Evolutionary conservation across 352 stramenopile species (phyloP).

Genomic region (Phytophthora niederhauseri): DNA sequence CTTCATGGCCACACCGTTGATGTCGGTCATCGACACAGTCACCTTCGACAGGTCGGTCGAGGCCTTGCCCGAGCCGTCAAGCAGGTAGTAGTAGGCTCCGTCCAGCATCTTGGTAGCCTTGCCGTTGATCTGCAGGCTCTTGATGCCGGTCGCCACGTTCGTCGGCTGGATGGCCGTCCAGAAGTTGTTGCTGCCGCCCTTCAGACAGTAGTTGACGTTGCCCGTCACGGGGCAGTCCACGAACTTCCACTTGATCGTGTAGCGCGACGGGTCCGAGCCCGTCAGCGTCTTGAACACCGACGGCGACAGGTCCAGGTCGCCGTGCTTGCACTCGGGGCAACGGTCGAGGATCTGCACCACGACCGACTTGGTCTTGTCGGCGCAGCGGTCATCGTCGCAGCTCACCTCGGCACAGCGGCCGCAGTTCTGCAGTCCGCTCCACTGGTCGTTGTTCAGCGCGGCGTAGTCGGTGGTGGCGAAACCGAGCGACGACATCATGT

Average conservation of each 20-base stretch:
- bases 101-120: conserved; percentile 60
- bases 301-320: conserved; percentile 41
- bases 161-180: conserved; percentile 47
- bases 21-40: conserved; percentile 50
- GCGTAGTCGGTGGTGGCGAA: conserved; percentile 47
- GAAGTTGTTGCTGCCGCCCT: conserved; percentile 35
- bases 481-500: conserved; percentile 29
- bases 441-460: conserved; percentile 64
- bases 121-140: conserved; percentile 43
- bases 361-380: conserved; percentile 37
- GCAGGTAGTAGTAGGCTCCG: conserved; percentile 66
- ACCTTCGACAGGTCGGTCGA: conserved; percentile 41
- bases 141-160: conserved; percentile 38
- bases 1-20: conserved; percentile 44
- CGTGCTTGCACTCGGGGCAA: conserved; percentile 59
- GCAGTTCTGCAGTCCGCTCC: conserved; percentile 47
- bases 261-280: conserved; percentile 32
- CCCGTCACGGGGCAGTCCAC: conserved; percentile 40
- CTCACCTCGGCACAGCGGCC: conserved; percentile 59
- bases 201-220: conserved; percentile 35
- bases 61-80: conserved; percentile 42
- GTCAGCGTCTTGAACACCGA: conserved; percentile 47
- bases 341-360: conserved; percentile 66
- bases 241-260: conserved; percentile 45
- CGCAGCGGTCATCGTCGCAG: conserved; percentile 47